Conservation (phyloP, 2,329 filamentous ascomycete species). For the Colletotrichum acutatum region DNA sequence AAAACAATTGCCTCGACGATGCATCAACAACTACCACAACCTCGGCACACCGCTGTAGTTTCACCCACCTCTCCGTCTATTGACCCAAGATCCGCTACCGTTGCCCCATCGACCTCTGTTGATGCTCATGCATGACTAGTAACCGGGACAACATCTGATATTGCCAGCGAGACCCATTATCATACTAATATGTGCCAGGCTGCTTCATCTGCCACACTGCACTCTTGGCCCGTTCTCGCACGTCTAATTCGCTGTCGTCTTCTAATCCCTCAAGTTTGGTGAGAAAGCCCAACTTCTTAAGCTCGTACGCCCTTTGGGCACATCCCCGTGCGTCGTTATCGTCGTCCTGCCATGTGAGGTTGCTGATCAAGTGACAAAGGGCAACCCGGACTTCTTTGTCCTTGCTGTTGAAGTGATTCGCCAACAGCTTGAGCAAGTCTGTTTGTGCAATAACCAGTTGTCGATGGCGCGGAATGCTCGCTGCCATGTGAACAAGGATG, state of each 20-base stretch:
- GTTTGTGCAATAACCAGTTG: constrained; percentile 82
- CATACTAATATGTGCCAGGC: constrained; percentile 28
- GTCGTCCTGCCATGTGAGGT: constrained; percentile 87
- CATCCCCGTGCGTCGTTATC: constrained; percentile 73
- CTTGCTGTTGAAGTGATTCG: constrained; percentile 78
- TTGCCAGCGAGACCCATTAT: background rate
- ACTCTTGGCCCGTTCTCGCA: constrained; percentile 84
- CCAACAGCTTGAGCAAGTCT: constrained; percentile 77
- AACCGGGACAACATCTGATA: background rate
- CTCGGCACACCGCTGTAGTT: background rate
- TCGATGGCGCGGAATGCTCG: constrained; percentile 81
- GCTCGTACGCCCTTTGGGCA: constrained; percentile 72
- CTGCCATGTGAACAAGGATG: constrained; percentile 89
- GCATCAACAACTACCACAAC: background rate
- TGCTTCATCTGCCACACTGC: constrained; percentile 78
- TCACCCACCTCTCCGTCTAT: constrained; percentile 4
- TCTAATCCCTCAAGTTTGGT: constrained; percentile 71
- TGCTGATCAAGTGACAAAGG: constrained; percentile 86
- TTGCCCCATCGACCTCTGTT: background rate
- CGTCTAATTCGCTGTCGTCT: constrained; percentile 81
- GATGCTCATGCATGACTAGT: background rate
- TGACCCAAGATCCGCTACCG: background rate
- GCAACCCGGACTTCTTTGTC: constrained; percentile 80
- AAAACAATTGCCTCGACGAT: background rate
- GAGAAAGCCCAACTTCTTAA: constrained; percentile 78